Conservation (phyloP, 257 asterid species). For the Perilla frutescens region DNA sequence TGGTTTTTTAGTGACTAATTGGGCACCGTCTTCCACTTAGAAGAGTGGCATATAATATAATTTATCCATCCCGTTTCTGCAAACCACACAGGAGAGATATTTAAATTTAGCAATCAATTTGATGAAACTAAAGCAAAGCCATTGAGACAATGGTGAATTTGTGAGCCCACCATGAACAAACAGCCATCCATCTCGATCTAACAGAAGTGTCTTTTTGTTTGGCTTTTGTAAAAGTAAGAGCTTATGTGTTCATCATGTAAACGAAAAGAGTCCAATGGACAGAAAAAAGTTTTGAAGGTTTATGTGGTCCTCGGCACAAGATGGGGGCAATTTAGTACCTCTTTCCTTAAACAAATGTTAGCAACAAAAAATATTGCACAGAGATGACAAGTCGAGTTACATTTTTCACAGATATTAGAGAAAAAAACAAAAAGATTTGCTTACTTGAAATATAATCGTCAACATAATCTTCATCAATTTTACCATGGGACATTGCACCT, state of each 20-base stretch:
- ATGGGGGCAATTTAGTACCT: too few relatives aligned
- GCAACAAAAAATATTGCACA: too few relatives aligned
- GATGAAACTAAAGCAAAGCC: background rate
- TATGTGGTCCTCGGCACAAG: background rate
- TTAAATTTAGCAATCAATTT: background rate
- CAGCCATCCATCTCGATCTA: background rate
- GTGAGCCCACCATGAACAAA: background rate
- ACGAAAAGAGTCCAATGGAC: background rate
- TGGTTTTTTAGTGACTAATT: background rate
- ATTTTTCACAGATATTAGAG: constrained; percentile 6
- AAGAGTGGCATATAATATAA: background rate
- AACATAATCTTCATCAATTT: constrained; percentile 70
- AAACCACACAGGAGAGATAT: too few relatives aligned
- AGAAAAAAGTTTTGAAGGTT: background rate
- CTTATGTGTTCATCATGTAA: background rate
- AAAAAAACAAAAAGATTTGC: constrained; percentile 22
- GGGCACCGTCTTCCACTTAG: background rate
- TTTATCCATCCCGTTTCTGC: background rate
- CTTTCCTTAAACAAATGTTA: too few relatives aligned
- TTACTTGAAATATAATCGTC: constrained; percentile 86
- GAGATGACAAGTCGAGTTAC: background rate
- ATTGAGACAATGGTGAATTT: too few relatives aligned
- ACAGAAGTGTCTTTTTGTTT: background rate
- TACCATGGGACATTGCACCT: constrained; percentile 98
- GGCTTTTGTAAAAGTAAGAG: background rate